phyloP scores from a whole-genome alignment of 768 basidiomycete species.

The Punctularia strigosozonata region DNA sequence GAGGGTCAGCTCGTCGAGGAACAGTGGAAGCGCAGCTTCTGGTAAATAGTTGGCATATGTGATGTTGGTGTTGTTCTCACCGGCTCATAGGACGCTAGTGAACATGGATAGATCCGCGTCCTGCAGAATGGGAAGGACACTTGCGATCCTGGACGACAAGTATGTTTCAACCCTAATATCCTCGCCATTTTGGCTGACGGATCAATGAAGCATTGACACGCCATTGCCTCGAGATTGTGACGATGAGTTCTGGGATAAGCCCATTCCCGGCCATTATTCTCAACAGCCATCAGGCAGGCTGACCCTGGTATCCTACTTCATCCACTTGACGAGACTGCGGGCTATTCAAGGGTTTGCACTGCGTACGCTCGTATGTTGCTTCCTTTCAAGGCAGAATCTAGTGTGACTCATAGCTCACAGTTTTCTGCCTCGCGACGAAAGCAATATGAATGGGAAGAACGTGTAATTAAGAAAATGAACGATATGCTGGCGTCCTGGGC shows the following conservation, averaged over 20 bases:
- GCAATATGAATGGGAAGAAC: slow-evolving; percentile 61
- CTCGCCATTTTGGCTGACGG: background rate
- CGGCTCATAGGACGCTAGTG: too few relatives aligned
- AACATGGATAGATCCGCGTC: too few relatives aligned
- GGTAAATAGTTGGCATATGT: too few relatives aligned
- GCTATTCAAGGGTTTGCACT: slow-evolving; percentile 52
- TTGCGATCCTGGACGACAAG: slow-evolving; percentile 72
- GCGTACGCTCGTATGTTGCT: slow-evolving; percentile 44
- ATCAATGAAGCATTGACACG: slow-evolving; percentile 37
- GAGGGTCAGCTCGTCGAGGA: too few relatives aligned
- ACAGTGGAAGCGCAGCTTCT: too few relatives aligned
- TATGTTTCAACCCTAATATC: too few relatives aligned
- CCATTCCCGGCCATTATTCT: slow-evolving; percentile 38
- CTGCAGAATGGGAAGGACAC: too few relatives aligned
- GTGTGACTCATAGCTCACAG: background rate
- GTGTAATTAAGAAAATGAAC: slow-evolving; percentile 62
- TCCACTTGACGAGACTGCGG: slow-evolving; percentile 40
- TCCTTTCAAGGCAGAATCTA: background rate
- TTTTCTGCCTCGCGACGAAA: slow-evolving; percentile 15
- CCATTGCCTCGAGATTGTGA: slow-evolving; percentile 56
- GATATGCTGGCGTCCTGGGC: slow-evolving; percentile 72
- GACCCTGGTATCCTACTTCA: slow-evolving; percentile 40
- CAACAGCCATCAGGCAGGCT: slow-evolving; percentile 54
- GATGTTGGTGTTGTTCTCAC: too few relatives aligned
- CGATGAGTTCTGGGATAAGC: slow-evolving; percentile 54